These are phyloP conservation scores for Hygrocybe coccinea DNA, from an alignment of 768 basidiomycete genomes.

Conservation along the genomic window DNA sequence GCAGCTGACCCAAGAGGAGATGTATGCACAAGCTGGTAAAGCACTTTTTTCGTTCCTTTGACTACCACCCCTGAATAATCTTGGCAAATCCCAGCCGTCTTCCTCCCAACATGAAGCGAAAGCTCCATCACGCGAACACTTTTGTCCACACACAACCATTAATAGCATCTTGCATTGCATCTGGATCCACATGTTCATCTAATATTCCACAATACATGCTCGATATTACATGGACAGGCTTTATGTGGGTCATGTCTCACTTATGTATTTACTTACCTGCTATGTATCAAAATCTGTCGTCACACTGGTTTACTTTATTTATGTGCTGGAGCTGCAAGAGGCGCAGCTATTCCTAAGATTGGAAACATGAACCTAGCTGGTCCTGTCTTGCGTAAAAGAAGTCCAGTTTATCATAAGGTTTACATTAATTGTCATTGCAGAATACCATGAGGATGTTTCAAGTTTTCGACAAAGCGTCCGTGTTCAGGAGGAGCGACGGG, in stretches of 20 bases:
- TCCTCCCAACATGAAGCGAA: constrained; percentile 54
- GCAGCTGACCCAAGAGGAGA: constrained; percentile 51
- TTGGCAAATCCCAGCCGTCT: constrained; percentile 40
- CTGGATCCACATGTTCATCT: not conserved
- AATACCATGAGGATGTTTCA: constrained; percentile 1
- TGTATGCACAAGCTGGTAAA: constrained; percentile 69
- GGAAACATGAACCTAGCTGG: not conserved
- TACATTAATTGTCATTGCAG: constrained; percentile 7
- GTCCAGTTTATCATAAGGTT: not conserved
- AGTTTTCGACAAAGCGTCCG: not conserved
- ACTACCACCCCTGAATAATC: not conserved
- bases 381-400: not conserved
- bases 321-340: no score
- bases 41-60: not conserved
- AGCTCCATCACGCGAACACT: not conserved
- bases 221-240: not conserved
- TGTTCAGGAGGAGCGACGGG: not conserved
- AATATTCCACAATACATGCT: not conserved
- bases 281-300: not conserved
- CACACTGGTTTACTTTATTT: no score
- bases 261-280: not conserved
- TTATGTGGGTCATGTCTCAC: not conserved
- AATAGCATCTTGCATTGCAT: constrained; percentile 5
- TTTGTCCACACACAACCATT: not conserved
- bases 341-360: no score